Evolutionary conservation across 2,329 filamentous ascomycete genomes (phyloP).

Genomic region (Zymoseptoria ardabiliae): DNA sequence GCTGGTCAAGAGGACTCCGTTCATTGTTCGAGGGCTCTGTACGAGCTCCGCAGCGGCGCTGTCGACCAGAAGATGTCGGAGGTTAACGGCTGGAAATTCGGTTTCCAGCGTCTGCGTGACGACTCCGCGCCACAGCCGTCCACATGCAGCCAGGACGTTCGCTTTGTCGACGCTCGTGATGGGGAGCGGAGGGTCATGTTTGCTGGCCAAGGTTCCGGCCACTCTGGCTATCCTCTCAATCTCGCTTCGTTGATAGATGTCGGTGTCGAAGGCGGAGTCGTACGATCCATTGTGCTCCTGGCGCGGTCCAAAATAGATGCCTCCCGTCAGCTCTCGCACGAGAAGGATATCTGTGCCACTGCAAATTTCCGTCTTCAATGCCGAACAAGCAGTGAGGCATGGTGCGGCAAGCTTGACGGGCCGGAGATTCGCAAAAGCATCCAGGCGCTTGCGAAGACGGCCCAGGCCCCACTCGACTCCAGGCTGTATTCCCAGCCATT

Average conservation of each 20-base stretch:
- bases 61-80: slow-evolving; percentile 87
- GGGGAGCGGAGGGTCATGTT: background rate
- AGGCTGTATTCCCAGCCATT: background rate
- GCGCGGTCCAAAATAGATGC: no score
- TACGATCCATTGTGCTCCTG: no score
- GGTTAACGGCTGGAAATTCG: slow-evolving; percentile 78
- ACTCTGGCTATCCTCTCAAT: no score
- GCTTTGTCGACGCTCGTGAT: slow-evolving; percentile 91
- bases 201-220: no score
- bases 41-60: slow-evolving; percentile 92
- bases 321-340: no score
- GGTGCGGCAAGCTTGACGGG: background rate
- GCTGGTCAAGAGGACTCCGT: slow-evolving; percentile 84
- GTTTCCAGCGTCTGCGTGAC: slow-evolving; percentile 74
- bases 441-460: background rate
- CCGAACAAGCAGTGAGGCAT: background rate
- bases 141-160: slow-evolving; percentile 77
- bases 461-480: background rate
- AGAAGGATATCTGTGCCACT: no score
- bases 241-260: no score
- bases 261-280: no score
- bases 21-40: slow-evolving; percentile 79
- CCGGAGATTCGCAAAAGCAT: slow-evolving; percentile 1
- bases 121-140: slow-evolving; percentile 77
- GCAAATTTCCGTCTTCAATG: no score